These are phyloP conservation scores for Phytopythium litorale DNA, from an alignment of 352 stramenopile genomes.

Conservation along the genomic window DNA sequence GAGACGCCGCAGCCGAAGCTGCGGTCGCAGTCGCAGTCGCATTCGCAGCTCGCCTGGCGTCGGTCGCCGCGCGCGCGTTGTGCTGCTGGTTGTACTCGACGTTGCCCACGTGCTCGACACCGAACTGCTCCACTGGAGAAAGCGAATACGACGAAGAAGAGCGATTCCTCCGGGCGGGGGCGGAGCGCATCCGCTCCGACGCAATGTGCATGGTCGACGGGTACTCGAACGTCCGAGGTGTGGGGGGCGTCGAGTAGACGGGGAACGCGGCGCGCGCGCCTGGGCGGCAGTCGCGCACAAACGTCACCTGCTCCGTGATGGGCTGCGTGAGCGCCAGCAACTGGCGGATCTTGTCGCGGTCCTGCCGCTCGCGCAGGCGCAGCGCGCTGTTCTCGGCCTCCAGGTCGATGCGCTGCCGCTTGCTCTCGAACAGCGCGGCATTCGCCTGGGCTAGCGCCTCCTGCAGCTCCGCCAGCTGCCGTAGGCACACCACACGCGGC, in stretches of 20 bases:
- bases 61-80: conserved; percentile 2
- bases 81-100: conserved; percentile 11
- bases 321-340: conserved; percentile 80
- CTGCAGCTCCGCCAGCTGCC: conserved; percentile 57
- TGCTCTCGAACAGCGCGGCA: conserved; percentile 53
- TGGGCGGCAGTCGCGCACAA: conserved; percentile 70
- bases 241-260: conserved; percentile 11
- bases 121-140: neutral
- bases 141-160: neutral
- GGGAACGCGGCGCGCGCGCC: conserved; percentile 50
- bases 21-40: no score
- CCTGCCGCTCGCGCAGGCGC: conserved; percentile 68
- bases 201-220: conserved; percentile 74
- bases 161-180: conserved; percentile 11
- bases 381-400: conserved; percentile 61
- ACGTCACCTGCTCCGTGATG: conserved; percentile 73
- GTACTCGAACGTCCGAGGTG: conserved; percentile 48
- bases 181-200: conserved; percentile 37
- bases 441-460: conserved; percentile 51
- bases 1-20: conserved; percentile 3
- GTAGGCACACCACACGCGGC: neutral
- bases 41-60: conserved; percentile 2
- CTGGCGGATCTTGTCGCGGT: conserved; percentile 80
- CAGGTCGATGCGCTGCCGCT: conserved; percentile 59
- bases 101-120: no score